A percentile compares a stretch with the other conserved stretches of the same genome.
phyloP scores from a whole-genome alignment of 139 green algal species.

The Micractinium sp. region DNA sequence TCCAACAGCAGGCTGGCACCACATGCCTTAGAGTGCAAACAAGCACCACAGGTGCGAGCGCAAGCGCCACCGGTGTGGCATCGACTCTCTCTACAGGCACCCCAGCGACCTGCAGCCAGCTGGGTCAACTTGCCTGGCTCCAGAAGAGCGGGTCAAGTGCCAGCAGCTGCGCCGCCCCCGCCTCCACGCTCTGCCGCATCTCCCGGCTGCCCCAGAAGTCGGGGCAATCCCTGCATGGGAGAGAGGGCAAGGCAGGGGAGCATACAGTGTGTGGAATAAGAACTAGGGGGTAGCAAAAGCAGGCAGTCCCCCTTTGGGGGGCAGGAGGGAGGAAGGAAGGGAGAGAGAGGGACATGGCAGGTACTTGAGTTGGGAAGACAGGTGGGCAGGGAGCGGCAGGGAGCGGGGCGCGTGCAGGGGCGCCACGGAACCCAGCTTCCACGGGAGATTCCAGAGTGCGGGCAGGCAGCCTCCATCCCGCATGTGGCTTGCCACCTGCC shows the following conservation, averaged over 20 bases:
- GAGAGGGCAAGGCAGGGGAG: background rate
- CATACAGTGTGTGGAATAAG: too few relatives aligned
- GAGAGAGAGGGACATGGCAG: too few relatives aligned
- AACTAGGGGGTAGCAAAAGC: too few relatives aligned
- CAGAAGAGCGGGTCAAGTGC: conserved; percentile 48
- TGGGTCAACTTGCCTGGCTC: conserved; percentile 32
- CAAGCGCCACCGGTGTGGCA: background rate
- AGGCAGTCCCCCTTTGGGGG: too few relatives aligned
- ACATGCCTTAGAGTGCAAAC: too few relatives aligned
- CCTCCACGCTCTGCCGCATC: conserved; percentile 33
- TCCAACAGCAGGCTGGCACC: too few relatives aligned
- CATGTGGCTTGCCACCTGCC: background rate
- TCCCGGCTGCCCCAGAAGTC: conserved; percentile 60
- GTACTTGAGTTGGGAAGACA: too few relatives aligned
- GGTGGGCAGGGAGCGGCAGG: too few relatives aligned
- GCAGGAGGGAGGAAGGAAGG: too few relatives aligned
- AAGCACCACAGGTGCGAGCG: background rate
- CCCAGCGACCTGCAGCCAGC: too few relatives aligned
- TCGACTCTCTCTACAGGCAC: background rate
- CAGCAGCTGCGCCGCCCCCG: conserved; percentile 45
- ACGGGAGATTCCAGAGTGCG: background rate
- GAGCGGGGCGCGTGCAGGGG: too few relatives aligned
- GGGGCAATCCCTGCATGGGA: conserved; percentile 22
- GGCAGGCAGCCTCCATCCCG: background rate
- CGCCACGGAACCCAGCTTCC: background rate